These are phyloP conservation scores for Ogataea paradorogensis DNA, from an alignment of 805 yeast genomes.

Conservation along the genomic window DNA sequence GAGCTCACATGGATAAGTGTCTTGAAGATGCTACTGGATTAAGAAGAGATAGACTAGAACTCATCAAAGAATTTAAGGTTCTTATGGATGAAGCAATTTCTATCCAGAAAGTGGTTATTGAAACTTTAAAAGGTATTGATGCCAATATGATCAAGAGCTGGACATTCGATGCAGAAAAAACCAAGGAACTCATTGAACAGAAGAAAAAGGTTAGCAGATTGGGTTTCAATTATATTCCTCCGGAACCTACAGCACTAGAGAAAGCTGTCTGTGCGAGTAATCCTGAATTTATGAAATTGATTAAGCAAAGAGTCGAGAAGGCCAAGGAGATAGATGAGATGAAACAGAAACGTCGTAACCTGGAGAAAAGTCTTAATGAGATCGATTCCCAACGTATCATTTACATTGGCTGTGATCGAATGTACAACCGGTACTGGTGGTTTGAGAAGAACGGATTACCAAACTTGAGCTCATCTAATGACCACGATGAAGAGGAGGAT, in stretches of 20 bases:
- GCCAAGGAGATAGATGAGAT: constrained; percentile 43
- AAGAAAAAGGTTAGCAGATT: constrained; percentile 29
- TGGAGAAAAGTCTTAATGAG: constrained; percentile 63
- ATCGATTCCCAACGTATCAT: constrained; percentile 75
- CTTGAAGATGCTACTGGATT: constrained; percentile 60
- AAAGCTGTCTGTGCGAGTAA: constrained; percentile 39
- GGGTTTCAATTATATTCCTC: constrained; percentile 25
- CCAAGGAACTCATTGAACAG: constrained; percentile 16
- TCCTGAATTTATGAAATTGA: constrained; percentile 40
- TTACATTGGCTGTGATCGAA: constrained; percentile 77
- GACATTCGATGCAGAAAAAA: constrained; percentile 24
- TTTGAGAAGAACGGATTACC: constrained; percentile 84
- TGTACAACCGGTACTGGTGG: constrained; percentile 93
- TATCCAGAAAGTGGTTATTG: constrained; percentile 40
- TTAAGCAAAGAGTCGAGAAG: constrained; percentile 43
- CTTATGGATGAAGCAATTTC: constrained; percentile 50
- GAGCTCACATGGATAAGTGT: constrained; percentile 64
- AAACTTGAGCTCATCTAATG: constrained; percentile 27
- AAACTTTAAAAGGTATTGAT: constrained; percentile 29
- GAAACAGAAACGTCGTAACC: constrained; percentile 45
- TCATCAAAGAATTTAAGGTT: constrained; percentile 55
- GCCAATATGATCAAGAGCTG: constrained; percentile 21
- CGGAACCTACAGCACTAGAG: constrained; percentile 34
- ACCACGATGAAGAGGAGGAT: constrained; percentile 30
- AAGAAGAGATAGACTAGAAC: constrained; percentile 66